phyloP scores from a whole-genome alignment of 1,284 basidiomycete genomes.

The Naganishia sp. region DNA sequence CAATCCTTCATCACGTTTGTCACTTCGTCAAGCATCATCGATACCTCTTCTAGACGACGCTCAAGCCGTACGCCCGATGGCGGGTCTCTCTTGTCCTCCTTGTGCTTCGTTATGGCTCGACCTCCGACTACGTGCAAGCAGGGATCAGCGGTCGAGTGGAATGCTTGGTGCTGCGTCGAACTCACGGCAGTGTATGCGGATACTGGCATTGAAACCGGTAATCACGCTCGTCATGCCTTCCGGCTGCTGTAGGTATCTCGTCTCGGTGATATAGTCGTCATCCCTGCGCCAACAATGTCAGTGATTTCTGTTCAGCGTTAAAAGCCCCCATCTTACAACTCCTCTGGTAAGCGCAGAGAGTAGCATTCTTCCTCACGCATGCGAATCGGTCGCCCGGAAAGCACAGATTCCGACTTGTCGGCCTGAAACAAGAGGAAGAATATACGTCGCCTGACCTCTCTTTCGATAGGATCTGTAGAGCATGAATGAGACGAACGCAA shows the following conservation, averaged over 20 bases:
- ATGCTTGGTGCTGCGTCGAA: neutral
- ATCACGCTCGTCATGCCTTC: slow-evolving; percentile 77
- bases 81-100: slow-evolving; percentile 41
- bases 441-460: slow-evolving; percentile 72
- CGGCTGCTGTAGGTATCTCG: slow-evolving; percentile 75
- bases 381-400: slow-evolving; percentile 71
- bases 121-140: slow-evolving; percentile 40
- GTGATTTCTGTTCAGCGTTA: neutral
- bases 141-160: neutral
- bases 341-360: slow-evolving; percentile 41
- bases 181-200: slow-evolving; percentile 65
- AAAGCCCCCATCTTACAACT: slow-evolving; percentile 37
- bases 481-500: slow-evolving; percentile 48
- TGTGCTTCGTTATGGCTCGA: slow-evolving; percentile 44
- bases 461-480: slow-evolving; percentile 66
- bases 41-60: slow-evolving; percentile 46
- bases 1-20: slow-evolving; percentile 48
- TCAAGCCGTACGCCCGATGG: slow-evolving; percentile 46
- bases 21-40: slow-evolving; percentile 46
- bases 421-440: slow-evolving; percentile 86
- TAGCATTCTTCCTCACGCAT: slow-evolving; percentile 77
- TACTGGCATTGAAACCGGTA: slow-evolving; percentile 80
- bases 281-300: slow-evolving; percentile 36
- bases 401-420: slow-evolving; percentile 83
- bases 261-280: slow-evolving; percentile 65